Evolutionary conservation across 129 eudicot genomes (phyloP), one percentile per base, ranked within the genome.

Genomic region (Pseudognaphalium luteoalbum): DNA sequence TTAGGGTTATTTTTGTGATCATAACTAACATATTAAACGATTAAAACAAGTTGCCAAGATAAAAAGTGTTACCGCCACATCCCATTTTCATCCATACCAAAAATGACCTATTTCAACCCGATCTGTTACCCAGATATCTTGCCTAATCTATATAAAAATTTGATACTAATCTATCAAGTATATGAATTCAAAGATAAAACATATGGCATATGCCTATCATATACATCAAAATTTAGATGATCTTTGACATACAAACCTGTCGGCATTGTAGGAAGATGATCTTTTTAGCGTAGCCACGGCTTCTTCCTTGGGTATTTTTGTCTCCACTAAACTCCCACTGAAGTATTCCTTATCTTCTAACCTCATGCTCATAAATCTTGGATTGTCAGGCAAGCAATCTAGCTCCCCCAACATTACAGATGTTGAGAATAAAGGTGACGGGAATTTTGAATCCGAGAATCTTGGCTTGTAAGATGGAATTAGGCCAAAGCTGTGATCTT

Each of bases 291-390:
- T 69, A 47, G 93, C 80, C 6, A 66, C 56, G 6, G 87, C 93
- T 78, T 74, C 86, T 79, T 89, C 96, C 73, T 86, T 83, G 8
- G 42, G 57, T 71, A 87, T 81, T 61, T 78, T 94, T 57, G 90
- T 86, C 81, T 94, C 98, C 21, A 87, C 82, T 85, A 91, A 83
- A 83, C 98, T 94, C 67, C 97, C 96, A 80, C 98, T 88, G 39
- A 94, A 94, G 83, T 94, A 94, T 76, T 94, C 97, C 77, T 94
- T 90, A 33, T 93, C 95, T 84, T 93, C 96, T 83, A 86, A 72
- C 57, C 81, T 81, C 86, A 83, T 83, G 79, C 97, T 90, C 89
- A 82, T 87, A 47, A 86, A 70, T 73, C 90, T 86, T 33, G 95
- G 89, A 77, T 87, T 90, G 34, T 90, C 96, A 2, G 89, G 75